phyloP scores from a whole-genome alignment of 2,329 filamentous ascomycete species.

The Hypoxylon sp. region DNA sequence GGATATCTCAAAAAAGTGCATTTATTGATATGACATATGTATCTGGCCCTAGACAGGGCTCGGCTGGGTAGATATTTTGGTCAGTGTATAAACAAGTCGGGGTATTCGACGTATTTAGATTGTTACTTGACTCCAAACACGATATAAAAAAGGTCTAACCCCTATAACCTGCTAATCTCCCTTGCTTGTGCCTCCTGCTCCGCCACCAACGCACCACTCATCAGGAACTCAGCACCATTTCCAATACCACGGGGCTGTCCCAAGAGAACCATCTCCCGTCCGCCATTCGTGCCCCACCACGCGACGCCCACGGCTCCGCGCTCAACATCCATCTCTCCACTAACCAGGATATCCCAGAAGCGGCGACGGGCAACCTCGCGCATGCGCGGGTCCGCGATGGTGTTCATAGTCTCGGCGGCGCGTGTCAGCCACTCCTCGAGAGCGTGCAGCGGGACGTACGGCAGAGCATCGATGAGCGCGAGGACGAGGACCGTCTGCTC shows the following conservation, averaged over 20 bases:
- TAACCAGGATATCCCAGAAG: slow-evolving; percentile 84
- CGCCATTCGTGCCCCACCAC: slow-evolving; percentile 82
- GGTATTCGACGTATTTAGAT: background rate
- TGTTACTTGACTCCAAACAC: background rate
- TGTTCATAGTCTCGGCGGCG: slow-evolving; percentile 76
- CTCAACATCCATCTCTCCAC: slow-evolving; percentile 91
- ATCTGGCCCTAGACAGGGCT: background rate
- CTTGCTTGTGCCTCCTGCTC: slow-evolving; percentile 50
- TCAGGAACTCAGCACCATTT: slow-evolving; percentile 57
- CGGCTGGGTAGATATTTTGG: background rate
- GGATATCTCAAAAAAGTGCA: background rate
- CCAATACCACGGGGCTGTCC: slow-evolving; percentile 47
- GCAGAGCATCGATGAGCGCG: slow-evolving; percentile 83
- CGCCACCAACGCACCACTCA: slow-evolving; percentile 67
- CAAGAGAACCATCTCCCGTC: slow-evolving; percentile 65
- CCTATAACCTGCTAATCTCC: slow-evolving; percentile 21
- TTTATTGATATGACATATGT: background rate
- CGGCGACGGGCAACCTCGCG: slow-evolving; percentile 76
- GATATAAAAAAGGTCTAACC: background rate
- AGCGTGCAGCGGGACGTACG: slow-evolving; percentile 77
- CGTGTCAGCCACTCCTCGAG: slow-evolving; percentile 86
- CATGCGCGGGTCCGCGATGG: slow-evolving; percentile 73
- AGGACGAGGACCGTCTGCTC: slow-evolving; percentile 84
- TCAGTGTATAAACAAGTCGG: background rate
- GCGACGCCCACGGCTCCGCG: slow-evolving; percentile 82